Evolutionary conservation across 441 rosid genomes (phyloP).

Genomic region (Rhodomyrtus psidioides): DNA sequence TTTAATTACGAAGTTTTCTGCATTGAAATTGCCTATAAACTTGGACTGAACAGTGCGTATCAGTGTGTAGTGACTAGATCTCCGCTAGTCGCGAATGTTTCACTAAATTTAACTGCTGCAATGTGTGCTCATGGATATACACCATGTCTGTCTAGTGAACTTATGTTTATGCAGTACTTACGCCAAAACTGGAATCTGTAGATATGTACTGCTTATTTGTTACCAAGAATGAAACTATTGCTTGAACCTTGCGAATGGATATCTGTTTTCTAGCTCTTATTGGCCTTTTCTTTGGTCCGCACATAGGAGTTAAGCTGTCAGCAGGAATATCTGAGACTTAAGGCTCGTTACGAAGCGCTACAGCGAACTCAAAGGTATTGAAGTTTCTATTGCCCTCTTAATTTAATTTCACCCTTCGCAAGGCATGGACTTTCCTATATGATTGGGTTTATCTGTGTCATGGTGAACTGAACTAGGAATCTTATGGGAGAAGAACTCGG

Average conservation of each 20-base stretch:
- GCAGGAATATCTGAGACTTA: slow-evolving; percentile 96
- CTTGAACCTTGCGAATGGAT: not conserved
- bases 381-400: not conserved
- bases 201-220: not conserved
- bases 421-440: not conserved
- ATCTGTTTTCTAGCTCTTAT: not conserved
- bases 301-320: slow-evolving; percentile 83
- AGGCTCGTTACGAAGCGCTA: slow-evolving; percentile 77
- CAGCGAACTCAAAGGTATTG: slow-evolving; percentile 76
- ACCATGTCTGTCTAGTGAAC: not conserved
- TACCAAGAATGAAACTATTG: not conserved
- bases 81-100: not conserved
- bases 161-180: not conserved
- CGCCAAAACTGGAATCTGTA: not conserved
- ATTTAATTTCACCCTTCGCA: not conserved
- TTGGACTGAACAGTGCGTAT: not conserved
- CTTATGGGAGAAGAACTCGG: slow-evolving; percentile 95
- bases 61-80: not conserved
- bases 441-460: not conserved
- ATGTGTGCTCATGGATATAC: not conserved
- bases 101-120: not conserved
- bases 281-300: not conserved
- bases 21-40: not conserved
- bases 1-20: not conserved
- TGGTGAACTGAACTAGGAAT: slow-evolving; percentile 32